Base-by-base conservation (phyloP, 148 eudicot genomes). In the Rhododendron kiyosumense region DNA sequence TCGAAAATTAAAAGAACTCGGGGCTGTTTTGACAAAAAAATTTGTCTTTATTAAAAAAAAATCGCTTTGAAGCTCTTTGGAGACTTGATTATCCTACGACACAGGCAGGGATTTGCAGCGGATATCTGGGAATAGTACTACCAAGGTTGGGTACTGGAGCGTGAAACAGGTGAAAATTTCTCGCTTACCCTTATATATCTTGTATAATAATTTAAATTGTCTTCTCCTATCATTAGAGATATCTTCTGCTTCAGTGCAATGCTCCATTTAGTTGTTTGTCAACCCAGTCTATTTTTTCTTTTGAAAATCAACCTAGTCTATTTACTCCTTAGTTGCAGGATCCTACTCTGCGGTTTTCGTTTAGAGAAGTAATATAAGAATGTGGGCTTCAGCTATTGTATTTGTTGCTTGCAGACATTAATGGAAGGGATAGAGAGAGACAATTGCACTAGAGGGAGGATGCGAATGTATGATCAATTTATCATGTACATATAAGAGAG, bases 61-160 rank as follows among this genome's bases (percentile, higher is more conserved):
- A 41, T 6, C 45, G 8, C 43, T 38, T 73, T 78, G 67, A 75
- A 85, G 83, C 81, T 81, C 85, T 85, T 84, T 67, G 85, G 91
- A 87, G 85, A 89, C 88, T 92, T 94, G 92, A 93, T 91, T 92
- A 85, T 87, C 85, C 89, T 88, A 52, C 90, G 89, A 88, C 91
- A 81, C 91, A 90, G 95, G 91, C 97, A 97, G 99, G 96, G 99
- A 97, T 87, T 91, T 97, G 94, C 99, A 95, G 90, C 92, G 91
- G 88, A 87, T 97, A 87, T 88, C 95, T 90, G 96, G 99, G 87
- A 94, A 95, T 87, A 87, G 86, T 84, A 87, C 93, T 48, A 89
- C 95, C 79, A 94, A 89, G 88, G 98, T 93, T 88, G 98, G 98
- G 81, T 83, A 91, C 89, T 89, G 94, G 86, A 97, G 90, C 85